Evolutionary conservation across 257 asterid genomes (phyloP), one percentile per base, ranked within the genome.

Genomic region (Ballota nigra): DNA sequence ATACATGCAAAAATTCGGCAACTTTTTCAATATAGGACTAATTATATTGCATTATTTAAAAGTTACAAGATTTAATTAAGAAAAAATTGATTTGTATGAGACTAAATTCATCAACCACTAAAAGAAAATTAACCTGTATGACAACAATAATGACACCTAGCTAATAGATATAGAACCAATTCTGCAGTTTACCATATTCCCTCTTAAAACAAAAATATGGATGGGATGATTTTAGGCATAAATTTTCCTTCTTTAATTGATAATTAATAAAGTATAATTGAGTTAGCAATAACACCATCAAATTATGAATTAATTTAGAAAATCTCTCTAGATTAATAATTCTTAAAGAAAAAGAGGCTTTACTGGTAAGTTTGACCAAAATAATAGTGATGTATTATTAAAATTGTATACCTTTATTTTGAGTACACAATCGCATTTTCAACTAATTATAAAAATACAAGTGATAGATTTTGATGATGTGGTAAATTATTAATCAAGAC

Each of bases 341-440:
- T 49, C 18, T 51, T 8, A 8, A 9, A n/a, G 4, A 70, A 70
- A 40, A 58, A 70, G 1, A 26, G 20, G 8, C n/a, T 41, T 40
- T 70, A 15, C 31, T 67, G 31, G 34, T 51, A 22, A 68, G 58
- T 68, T 51, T 51, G 63, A 68, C 62, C 33, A 51, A 68, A 18
- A 19, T 18, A 31, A 51, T 15, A 69, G 36, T 38, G 12, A 34
- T 6, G 15, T 18, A 36, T 56, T 40, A 22, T 66, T 1, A 2
- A 24, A 24, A 23, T 13, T 69, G 2, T 9, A 6, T n/a, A 34
- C 2, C n/a, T 22, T 20, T 56, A 8, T 9, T 20, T 45, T 34
- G 2, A 20, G 6, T 53, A 20, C 8, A n/a, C 13, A 69, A 33
- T 59, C 28, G 29, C 4, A 2, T 23, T 53, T 58, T 58, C 40